Evolutionary conservation across 1,284 basidiomycete genomes (phyloP), one percentile per base, ranked within the genome.

Genomic region (Fomitopsis palustris): DNA sequence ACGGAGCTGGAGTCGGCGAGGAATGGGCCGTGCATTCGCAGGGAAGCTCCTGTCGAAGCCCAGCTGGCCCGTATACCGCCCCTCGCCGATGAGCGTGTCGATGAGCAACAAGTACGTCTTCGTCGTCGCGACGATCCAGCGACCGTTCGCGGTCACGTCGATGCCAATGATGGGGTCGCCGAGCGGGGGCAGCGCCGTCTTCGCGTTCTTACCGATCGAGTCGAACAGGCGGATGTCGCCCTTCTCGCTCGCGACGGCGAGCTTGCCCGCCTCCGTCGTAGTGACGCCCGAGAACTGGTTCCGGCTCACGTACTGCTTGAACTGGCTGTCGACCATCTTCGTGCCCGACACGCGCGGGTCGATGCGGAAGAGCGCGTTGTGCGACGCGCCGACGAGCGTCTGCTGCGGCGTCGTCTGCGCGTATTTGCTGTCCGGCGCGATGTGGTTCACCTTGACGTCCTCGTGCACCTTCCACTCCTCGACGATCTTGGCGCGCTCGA

Each of bases 401-500:
- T 97, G 92, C 70, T 97, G 90, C 52, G 84, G 84, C 37, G 96
- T 96, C 72, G 90, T 97, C 68, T 93, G 95, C 3, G 97, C 95
- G 69, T 94, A 98, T 77, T 99, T 99, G 76, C 84, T 89, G 67
- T 94, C 89, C 4, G 97, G 96, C 1, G 96, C 86, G 69, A 99
- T 93, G 71, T 96, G 90, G 70, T 89, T 83, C 60, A 98, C 92
- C 16, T 82, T 80, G 59, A 98, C 82, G 67, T 91, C 82, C 53
- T 98, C 95, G 70, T 96, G 90, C 17, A 99, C 88, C 72, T 96
- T 96, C 96, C 95, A 98, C 74, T 99, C 96, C 70, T 99, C 97
- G 8, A 99, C 95, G 42, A 99, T 89, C 77, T 98, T 97, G 53
- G 95, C 97, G 47, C 90, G 89, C 74, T 96, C 94, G 63, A 99